phyloP scores from a whole-genome alignment of 2,329 filamentous ascomycete genomes.

The Ambrosiella beaveri region DNA sequence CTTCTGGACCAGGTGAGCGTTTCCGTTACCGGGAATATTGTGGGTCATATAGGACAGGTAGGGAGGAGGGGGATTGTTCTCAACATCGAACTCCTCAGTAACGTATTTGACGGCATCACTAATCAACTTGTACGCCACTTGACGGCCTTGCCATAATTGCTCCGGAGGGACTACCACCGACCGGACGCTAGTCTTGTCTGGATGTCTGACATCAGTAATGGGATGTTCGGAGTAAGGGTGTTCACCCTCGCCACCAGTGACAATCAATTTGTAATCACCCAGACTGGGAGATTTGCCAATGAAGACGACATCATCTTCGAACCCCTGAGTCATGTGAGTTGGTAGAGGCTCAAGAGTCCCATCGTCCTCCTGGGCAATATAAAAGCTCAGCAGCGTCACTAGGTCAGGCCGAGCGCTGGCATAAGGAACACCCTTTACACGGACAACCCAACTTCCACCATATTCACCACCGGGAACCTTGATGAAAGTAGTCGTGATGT shows the following conservation, averaged over 20 bases:
- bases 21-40: conserved; percentile 53
- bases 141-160: conserved; percentile 71
- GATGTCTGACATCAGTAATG: conserved; percentile 48
- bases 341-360: conserved; percentile 38
- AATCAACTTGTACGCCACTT: conserved; percentile 36
- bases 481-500: conserved; percentile 84
- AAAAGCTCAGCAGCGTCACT: conserved; percentile 67
- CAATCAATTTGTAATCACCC: conserved; percentile 60
- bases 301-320: conserved; percentile 46
- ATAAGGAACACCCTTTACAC: conserved; percentile 66
- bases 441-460: conserved; percentile 81
- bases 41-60: conserved; percentile 69
- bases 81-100: conserved; percentile 30
- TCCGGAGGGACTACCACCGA: conserved; percentile 51
- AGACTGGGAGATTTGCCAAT: conserved; percentile 53
- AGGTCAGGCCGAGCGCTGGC: conserved; percentile 48
- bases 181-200: conserved; percentile 59
- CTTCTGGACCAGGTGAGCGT: conserved; percentile 79
- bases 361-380: conserved; percentile 64
- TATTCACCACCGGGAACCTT: conserved; percentile 75
- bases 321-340: conserved; percentile 29
- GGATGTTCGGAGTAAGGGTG: conserved; percentile 48
- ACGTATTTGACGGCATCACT: conserved; percentile 33
- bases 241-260: conserved; percentile 53
- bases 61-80: conserved; percentile 62